phyloP scores from a whole-genome alignment of 2,329 filamentous ascomycete genomes.

The Nemania sp. region DNA sequence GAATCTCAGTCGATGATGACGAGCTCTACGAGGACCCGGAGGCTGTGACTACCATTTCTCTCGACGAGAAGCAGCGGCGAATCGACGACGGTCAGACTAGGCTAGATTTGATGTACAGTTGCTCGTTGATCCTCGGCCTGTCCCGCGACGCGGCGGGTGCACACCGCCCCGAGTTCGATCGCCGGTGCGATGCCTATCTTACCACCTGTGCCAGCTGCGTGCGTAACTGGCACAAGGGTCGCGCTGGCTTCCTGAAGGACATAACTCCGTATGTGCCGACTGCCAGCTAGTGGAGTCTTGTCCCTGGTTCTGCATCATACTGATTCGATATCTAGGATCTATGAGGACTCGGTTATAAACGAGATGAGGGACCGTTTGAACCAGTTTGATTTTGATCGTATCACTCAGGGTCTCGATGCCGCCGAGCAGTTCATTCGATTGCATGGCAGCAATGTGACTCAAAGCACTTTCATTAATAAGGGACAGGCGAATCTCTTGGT shows the following conservation, averaged over 20 bases:
- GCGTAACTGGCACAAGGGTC: conserved; percentile 72
- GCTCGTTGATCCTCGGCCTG: conserved; percentile 70
- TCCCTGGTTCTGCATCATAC: neutral
- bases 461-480: conserved; percentile 45
- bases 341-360: conserved; percentile 53
- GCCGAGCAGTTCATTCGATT: conserved; percentile 57
- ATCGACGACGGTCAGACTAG: conserved; percentile 60
- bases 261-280: conserved; percentile 58
- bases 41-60: conserved; percentile 50
- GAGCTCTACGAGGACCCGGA: conserved; percentile 64
- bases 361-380: conserved; percentile 61
- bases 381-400: conserved; percentile 62
- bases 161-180: conserved; percentile 62
- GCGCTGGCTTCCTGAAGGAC: conserved; percentile 63
- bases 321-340: conserved; percentile 27
- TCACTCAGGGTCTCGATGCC: conserved; percentile 60
- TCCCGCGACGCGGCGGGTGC: conserved; percentile 61
- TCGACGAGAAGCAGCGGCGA: conserved; percentile 54
- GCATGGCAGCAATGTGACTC: conserved; percentile 44
- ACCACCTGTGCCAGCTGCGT: conserved; percentile 71
- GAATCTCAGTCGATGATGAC: conserved; percentile 62
- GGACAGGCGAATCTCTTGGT: conserved; percentile 66
- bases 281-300: neutral
- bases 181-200: conserved; percentile 60
- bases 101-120: conserved; percentile 66